Evolutionary conservation across 164 flowering plant species (phyloP).

Genomic region (Hamamelis virginiana): DNA sequence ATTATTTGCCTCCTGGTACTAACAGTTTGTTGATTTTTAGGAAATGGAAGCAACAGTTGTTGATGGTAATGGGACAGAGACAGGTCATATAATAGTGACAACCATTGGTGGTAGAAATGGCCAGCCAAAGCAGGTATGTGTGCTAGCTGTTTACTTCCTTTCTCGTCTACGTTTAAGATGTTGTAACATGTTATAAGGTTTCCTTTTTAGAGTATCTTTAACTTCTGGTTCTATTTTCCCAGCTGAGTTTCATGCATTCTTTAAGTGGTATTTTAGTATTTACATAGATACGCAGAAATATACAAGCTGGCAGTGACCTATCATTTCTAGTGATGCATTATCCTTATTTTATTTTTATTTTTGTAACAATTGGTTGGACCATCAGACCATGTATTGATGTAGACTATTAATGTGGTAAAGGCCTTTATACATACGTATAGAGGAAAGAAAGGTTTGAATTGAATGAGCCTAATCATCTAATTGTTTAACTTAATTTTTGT

Average conservation of each 20-base stretch:
- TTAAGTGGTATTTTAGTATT: too few species aligned
- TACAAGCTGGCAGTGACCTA: too few species aligned
- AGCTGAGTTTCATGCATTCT: too few species aligned
- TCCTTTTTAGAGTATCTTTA: too few species aligned
- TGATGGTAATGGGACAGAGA: conserved; percentile 62
- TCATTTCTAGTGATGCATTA: too few species aligned
- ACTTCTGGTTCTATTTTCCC: too few species aligned
- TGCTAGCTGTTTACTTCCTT: not conserved
- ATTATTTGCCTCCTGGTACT: not conserved
- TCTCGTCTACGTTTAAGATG: not conserved
- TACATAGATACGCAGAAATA: too few species aligned
- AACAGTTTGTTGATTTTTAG: conserved; percentile 20
- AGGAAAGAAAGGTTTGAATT: not conserved
- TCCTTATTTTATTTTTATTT: too few species aligned
- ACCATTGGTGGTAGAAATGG: conserved; percentile 63
- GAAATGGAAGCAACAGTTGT: conserved; percentile 60
- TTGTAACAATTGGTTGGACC: not conserved
- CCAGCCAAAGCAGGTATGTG: conserved; percentile 55
- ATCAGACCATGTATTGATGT: not conserved
- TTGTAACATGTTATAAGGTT: too few species aligned
- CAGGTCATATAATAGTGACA: conserved; percentile 68
- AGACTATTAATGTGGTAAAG: too few species aligned
- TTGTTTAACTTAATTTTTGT: not conserved
- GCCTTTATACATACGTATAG: too few species aligned
- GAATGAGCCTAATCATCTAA: not conserved